Conservation (phyloP, 176 grass and related monocot genomes). For the Urochloa ruziziensis region DNA sequence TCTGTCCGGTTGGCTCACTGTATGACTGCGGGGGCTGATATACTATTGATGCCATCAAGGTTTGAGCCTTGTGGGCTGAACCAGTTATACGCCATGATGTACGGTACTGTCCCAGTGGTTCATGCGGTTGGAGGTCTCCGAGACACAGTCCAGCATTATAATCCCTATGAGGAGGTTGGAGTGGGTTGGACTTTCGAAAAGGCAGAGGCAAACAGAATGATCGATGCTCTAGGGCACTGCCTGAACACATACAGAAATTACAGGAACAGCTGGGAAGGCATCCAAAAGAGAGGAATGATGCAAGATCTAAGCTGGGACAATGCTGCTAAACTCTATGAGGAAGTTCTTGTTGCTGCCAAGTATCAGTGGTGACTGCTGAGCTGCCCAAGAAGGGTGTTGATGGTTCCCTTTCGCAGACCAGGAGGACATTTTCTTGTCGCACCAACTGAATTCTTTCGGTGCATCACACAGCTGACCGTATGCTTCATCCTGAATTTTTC, state of each 20-base stretch:
- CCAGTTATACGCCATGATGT: conserved; percentile 97
- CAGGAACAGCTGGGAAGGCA: conserved; percentile 84
- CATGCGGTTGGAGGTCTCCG: conserved; percentile 89
- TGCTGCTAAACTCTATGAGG: conserved; percentile 82
- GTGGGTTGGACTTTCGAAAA: conserved; percentile 88
- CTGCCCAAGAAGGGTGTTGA: not conserved
- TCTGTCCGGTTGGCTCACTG: conserved; percentile 87
- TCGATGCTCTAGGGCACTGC: conserved; percentile 77
- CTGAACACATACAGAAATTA: conserved; percentile 76
- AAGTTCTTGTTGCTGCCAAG: conserved; percentile 73
- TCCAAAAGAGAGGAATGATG: conserved; percentile 82
- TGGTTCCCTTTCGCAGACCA: not conserved
- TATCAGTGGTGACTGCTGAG: conserved; percentile 71
- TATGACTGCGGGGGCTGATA: conserved; percentile 81
- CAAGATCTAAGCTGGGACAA: conserved; percentile 94
- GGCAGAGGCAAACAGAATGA: conserved; percentile 73
- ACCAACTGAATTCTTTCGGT: not conserved
- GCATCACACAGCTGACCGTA: conserved; percentile 3
- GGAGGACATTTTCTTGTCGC: not conserved
- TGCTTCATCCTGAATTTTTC: not conserved
- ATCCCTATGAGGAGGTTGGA: conserved; percentile 70
- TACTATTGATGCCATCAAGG: conserved; percentile 91
- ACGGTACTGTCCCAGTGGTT: conserved; percentile 89
- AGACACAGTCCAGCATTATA: conserved; percentile 78
- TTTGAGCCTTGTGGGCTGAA: conserved; percentile 94